Conservation (phyloP, 23 red algal genomes). For the Gracilariopsis chorda region DNA sequence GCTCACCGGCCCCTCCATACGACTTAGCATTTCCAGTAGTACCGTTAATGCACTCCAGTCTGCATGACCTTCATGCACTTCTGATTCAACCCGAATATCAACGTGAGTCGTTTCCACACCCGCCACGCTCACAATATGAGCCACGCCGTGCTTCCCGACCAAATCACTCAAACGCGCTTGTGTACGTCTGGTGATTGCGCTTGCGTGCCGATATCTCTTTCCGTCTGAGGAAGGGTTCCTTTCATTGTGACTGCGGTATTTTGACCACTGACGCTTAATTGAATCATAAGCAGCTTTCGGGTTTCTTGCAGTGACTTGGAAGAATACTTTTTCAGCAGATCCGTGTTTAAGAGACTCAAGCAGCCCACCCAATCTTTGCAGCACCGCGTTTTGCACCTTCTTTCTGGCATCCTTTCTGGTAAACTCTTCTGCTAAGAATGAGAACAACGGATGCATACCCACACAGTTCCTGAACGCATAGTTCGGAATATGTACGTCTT, state of each 20-base stretch:
- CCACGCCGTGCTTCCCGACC: neutral
- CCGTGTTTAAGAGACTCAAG: neutral
- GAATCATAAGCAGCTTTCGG: neutral
- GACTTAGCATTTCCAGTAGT: conserved; percentile 30
- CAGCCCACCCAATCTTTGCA: neutral
- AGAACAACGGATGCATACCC: neutral
- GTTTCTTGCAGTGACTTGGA: conserved; percentile 34
- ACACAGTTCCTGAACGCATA: conserved; percentile 11
- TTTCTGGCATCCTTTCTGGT: conserved; percentile 1
- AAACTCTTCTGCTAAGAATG: neutral
- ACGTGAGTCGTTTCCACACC: conserved; percentile 39
- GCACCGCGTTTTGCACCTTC: neutral
- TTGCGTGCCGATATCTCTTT: neutral
- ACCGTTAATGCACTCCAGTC: conserved; percentile 43
- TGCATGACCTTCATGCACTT: neutral
- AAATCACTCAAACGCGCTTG: neutral
- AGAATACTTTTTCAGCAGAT: neutral
- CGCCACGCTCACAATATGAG: conserved; percentile 10
- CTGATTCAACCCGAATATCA: neutral
- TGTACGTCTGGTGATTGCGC: neutral
- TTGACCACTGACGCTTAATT: neutral
- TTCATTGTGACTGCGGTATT: too few relatives aligned
- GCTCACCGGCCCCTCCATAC: conserved; percentile 59
- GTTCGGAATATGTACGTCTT: neutral
- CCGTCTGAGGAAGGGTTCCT: too few relatives aligned